Base-by-base conservation (phyloP, 2,329 filamentous ascomycete genomes). In the Leptographium wingfieldii region DNA sequence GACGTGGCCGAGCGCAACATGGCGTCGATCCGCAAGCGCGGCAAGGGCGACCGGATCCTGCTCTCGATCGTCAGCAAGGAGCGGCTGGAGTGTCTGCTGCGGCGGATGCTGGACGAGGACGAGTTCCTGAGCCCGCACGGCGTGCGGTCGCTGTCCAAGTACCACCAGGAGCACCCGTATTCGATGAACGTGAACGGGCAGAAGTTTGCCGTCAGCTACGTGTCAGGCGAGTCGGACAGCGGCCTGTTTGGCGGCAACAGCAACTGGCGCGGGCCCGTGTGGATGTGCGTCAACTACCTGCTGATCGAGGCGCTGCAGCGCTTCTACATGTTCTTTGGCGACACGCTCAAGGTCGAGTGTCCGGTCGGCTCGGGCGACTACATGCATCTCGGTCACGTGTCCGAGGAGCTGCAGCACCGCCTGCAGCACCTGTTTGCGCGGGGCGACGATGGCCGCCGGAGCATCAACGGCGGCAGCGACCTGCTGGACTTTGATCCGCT, bases 151-250 rank as follows among this genome's bases (percentile, higher is more conserved):
- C 77, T 97, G 68, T 96, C 92, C 35, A 96, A 94, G 73, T 88
- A 84, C 69, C 92, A 97, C 75, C 87, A 95, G 68, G 82, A 96
- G 16, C 76, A 96, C 65, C 94, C 94, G 0, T 94, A 90, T 71
- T 89, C 88, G 1, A 97, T 97, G 92, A 87, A 95, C 59, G 92
- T 96, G 62, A 95, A 97, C 65, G 91, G 90, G 0, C 90, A 96
- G 70, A 81, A 80, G 35, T 97, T 96, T 76, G 83, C 85, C 60
- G 92, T 97, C 49, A 82, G 85, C 67, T 97, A 97, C 69, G 84
- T 97, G 22, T 86, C 94, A 1, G 94, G 92, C n/a, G 92, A 97
- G 70, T 96, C 92, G 0, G 92, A 97, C 74, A 96, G 89, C 68
- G 90, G 90, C 3, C 81, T 97, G 5, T 97, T 97, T 68, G 92